Evolutionary conservation across 805 yeast species (phyloP), one percentile per base, ranked within the genome.

Genomic region (Spathaspora gorwiae): DNA sequence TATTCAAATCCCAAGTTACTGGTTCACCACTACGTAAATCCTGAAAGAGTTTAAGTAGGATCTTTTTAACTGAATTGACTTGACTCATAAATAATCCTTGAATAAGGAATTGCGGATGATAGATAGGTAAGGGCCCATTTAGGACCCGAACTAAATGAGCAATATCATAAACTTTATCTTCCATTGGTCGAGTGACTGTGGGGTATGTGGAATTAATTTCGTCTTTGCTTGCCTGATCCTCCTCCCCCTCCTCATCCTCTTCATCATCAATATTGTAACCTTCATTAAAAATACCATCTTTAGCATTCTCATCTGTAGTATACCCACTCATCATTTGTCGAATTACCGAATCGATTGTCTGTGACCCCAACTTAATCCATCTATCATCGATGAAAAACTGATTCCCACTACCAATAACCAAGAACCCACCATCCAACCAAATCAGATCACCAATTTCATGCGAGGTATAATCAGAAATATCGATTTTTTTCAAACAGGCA

Each of bases 61-160:
- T 71, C 34, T 72, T 74, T 48, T 79, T 74, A 1, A 81, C 90
- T 2, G 80, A 56, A 9, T 67, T 65, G 11, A 76, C 51, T 49
- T 83, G 81, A 26, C 82, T 83, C 52, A 80, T 76, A 54, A 84
- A 81, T 14, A 90, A 60, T 5, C 83, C 68, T 60, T 90, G 96
- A 38, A 89, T 82, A 40, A 90, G 62, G 43, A 88, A 76, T 61
- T 90, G 96, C 0, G 98, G 98, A 57, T 92, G 97, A 54, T 87
- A 90, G 0, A 89, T 66, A 0, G 97, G 97, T 12, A 92, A 62
- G 0, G 95, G 94, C 30, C 97, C 97, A 65, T 90, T 90, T 45
- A 90, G 65, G 5, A 90, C 83, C 12, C 87, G 70, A 41, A 84
- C 86, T 46, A 90, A 70, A 53, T 84, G 85, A 47, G 87, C 75